phyloP scores from a whole-genome alignment of 2,329 filamentous ascomycete genomes.

The Botrytis elliptica region DNA sequence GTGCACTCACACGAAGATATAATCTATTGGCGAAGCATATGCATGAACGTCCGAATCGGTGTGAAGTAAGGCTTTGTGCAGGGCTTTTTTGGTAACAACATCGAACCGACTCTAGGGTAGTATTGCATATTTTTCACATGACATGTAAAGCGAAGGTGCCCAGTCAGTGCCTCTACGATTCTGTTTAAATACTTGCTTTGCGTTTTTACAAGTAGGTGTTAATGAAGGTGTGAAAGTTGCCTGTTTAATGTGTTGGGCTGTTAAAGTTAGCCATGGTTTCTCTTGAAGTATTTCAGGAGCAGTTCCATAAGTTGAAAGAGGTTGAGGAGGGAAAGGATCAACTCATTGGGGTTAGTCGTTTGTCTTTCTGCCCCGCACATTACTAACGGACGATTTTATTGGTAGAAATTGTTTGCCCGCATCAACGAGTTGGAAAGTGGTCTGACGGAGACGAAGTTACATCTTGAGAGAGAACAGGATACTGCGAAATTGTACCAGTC shows the following conservation, averaged over 20 bases:
- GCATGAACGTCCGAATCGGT: not conserved
- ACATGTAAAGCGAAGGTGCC: not conserved
- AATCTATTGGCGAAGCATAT: not conserved
- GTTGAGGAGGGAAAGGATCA: slow-evolving; percentile 19
- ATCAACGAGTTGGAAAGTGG: slow-evolving; percentile 21
- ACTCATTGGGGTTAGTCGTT: slow-evolving; percentile 20
- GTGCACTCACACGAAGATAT: not conserved
- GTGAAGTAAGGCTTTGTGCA: slow-evolving; percentile 1
- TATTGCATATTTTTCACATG: slow-evolving; percentile 10
- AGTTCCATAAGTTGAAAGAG: slow-evolving; percentile 21
- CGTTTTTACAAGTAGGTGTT: not conserved
- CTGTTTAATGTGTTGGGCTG: not conserved
- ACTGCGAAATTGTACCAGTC: slow-evolving; percentile 21
- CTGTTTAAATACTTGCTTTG: not conserved
- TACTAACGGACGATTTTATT: not conserved
- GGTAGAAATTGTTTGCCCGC: slow-evolving; percentile 16
- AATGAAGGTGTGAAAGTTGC: not conserved
- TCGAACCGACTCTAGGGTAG: not conserved
- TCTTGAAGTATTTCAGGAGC: slow-evolving; percentile 23
- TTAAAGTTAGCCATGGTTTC: slow-evolving; percentile 19
- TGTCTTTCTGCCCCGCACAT: not conserved
- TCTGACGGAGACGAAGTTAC: slow-evolving; percentile 19
- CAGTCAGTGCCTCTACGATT: not conserved
- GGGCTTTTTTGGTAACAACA: not conserved
- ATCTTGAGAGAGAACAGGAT: slow-evolving; percentile 23